Conservation (phyloP, 179 eudicot genomes). For the Silene coronaria region DNA sequence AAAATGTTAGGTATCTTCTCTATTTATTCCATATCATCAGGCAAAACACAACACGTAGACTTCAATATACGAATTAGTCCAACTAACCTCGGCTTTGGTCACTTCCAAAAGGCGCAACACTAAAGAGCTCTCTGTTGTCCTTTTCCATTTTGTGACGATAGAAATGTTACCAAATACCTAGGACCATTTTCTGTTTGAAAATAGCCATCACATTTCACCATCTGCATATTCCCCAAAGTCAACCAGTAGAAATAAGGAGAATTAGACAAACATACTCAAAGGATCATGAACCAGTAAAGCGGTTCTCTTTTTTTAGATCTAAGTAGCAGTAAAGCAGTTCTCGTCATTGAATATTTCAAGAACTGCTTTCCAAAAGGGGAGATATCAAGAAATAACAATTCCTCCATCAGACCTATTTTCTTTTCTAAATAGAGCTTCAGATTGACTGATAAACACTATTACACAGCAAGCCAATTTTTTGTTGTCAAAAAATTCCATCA, state of each 20-base stretch:
- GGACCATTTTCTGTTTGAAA: conserved; percentile 77
- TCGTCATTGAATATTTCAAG: too few species aligned
- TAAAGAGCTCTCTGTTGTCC: conserved; percentile 52
- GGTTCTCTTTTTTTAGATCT: too few species aligned
- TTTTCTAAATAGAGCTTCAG: too few species aligned
- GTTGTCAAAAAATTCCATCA: too few species aligned
- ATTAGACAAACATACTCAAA: not conserved
- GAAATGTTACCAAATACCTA: conserved; percentile 70
- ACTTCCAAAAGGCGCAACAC: conserved; percentile 77
- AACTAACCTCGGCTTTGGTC: conserved; percentile 61
- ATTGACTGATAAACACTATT: too few species aligned
- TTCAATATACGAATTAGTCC: not conserved
- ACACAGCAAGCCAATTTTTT: too few species aligned
- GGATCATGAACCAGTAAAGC: not conserved
- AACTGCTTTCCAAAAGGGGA: too few species aligned
- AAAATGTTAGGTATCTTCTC: not conserved
- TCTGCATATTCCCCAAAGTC: conserved; percentile 39
- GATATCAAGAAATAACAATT: not conserved
- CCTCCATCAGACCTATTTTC: too few species aligned
- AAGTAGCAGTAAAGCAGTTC: too few species aligned
- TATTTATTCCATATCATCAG: not conserved
- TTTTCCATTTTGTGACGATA: conserved; percentile 50
- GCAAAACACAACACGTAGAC: conserved; percentile 2
- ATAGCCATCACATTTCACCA: conserved; percentile 75
- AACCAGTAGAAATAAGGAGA: not conserved